Evolutionary conservation across 108 stramenopile genomes (phyloP), one percentile per base, ranked within the genome.

Genomic region (Skeletonema menzelii): DNA sequence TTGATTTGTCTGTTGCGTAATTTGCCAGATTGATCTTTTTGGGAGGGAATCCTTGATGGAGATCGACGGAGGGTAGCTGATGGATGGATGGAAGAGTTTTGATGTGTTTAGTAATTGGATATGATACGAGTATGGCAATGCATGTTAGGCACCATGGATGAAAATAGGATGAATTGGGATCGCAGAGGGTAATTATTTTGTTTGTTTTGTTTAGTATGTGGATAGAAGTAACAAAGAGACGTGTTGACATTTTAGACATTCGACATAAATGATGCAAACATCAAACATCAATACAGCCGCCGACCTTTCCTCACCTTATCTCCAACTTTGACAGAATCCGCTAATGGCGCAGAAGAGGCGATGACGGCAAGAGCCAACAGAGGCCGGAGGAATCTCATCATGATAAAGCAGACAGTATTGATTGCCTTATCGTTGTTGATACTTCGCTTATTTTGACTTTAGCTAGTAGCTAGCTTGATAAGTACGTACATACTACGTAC

Each of bases 1-100:
- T 47, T 14, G 67, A 69, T 59, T 84, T 84, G 75, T 74, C 46
- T 44, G 60, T 22, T 2, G 65, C 30, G 40, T 73, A 68, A 12
- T 59, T 47, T 47, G 61, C 58, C 8, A 83, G 22, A 47, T 83
- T 61, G 26, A 83, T 40, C 62, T 75, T 74, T 12, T 60, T 59
- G 6, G 72, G 72, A 19, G 76, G 82, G 28, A 83, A 79, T 27
- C 77, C 77, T 17, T 77, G 71, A 67, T 72, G 77, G 19, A 83
- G 73, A 13, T 79, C 67, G 62, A 79, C 46, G 35, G 75, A 76
- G 14, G 80, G 80, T 17, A 81, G 73, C 79, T 37, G 13, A 5
- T n/a, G 22, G 56, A 38, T 24, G 8, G 13, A 22, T 7, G 37
- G n/a, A n/a, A 22, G 44, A 38, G 38, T 17, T 53, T 20, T 27